Conservation (phyloP, 805 yeast species). For the Metschnikowia lachancei region DNA sequence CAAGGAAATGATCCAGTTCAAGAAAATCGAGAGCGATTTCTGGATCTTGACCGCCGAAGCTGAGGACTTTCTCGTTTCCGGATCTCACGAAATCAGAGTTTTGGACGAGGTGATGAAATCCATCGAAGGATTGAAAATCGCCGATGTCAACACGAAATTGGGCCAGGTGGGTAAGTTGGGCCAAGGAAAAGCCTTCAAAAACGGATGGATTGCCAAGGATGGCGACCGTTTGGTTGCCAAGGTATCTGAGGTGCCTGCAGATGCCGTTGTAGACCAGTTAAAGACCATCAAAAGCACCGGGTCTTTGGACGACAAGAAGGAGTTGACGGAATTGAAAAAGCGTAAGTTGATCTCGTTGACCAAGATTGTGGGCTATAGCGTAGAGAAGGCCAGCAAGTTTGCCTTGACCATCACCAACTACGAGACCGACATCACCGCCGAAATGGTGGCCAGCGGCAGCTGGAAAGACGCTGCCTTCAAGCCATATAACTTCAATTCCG, state of each 20-base stretch:
- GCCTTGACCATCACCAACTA: constrained; percentile 73
- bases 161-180: constrained; percentile 89
- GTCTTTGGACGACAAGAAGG: constrained; percentile 57
- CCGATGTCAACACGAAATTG: constrained; percentile 68
- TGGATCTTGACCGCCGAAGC: constrained; percentile 84
- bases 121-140: constrained; percentile 75
- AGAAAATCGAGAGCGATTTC: constrained; percentile 68
- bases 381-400: constrained; percentile 81
- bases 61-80: constrained; percentile 67
- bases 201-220: constrained; percentile 91
- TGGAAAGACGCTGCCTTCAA: constrained; percentile 87
- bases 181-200: constrained; percentile 96
- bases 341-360: constrained; percentile 77
- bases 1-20: constrained; percentile 72
- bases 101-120: constrained; percentile 69
- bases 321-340: constrained; percentile 82
- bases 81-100: constrained; percentile 88
- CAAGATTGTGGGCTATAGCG: constrained; percentile 71
- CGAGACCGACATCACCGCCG: constrained; percentile 93
- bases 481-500: constrained; percentile 93
- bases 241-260: constrained; percentile 56
- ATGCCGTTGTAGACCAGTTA: constrained; percentile 64
- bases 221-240: constrained; percentile 74
- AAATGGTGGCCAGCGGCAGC: constrained; percentile 78
- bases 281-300: constrained; percentile 56